Base-by-base conservation (phyloP, 2,329 filamentous ascomycete species). In the Coniosporium tulheliwenetii region DNA sequence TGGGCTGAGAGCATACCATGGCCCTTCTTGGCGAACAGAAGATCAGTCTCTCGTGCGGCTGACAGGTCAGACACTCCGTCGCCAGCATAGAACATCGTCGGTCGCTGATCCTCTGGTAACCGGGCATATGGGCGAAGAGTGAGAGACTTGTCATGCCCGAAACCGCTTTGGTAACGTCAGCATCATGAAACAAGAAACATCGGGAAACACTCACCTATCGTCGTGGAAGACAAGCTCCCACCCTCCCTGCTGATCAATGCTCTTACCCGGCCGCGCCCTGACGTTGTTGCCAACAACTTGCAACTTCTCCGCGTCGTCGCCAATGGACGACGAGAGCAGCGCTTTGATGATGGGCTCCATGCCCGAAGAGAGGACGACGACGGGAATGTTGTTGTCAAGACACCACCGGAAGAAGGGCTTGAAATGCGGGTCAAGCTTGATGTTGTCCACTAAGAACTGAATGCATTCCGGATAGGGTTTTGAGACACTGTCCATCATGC, bases 91-190 rank as follows among this genome's bases (percentile, higher is more conserved):
- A 96, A 85, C 64, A 96, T 75, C 33, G 77, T 79, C 2, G 91
- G 91, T 35, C 86, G 73, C 53, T 81, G 63, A 30, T 67, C 59
- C 10, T 68, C 68, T 0, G 84, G 77, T 36, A 93, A 69, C 19
- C 76, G 69, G 2, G 81, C 79, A 63, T 96, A 96, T 39, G 85
- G 85, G 48, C 84, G 77, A 53, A 98, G 85, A 57, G 91, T 85
- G 41, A 89, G 69, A 19, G 81, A 87, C 74, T 98, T 98, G 70
- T 98, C 89, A 58, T 98, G 91, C n/a, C 91, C 91, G 53, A 93
- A 93, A 43, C 79, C 72, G 55, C 81, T 84, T 46, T 44, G 41
- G 29, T 10, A 15, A 32, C 14, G 33, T 34, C 10, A 39, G 42
- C 35, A 42, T 26, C 33, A 32, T 10, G 2, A 32, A 39, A 29